Base-by-base conservation (phyloP, 2,329 filamentous ascomycete species). In the Zymoseptoria pseudotritici region DNA sequence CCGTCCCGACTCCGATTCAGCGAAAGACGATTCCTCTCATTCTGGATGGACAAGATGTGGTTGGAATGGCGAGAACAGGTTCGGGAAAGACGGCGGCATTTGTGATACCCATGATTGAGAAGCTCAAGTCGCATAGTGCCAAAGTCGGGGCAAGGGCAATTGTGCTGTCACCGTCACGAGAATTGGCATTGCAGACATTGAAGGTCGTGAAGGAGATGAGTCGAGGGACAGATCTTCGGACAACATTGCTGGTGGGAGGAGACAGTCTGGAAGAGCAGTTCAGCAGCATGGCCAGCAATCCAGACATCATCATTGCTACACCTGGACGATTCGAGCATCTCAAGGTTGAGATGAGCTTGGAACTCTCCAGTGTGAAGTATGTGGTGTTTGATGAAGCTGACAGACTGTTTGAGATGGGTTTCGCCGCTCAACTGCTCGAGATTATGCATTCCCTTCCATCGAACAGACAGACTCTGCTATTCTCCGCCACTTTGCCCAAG, bases 31-130 rank as follows among this genome's bases (percentile, higher is more conserved):
- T 99, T 54, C 95, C 94, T 3, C 80, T 97, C 58, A 86, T 99
- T 58, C 80, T 97, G 67, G 89, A 95, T 63, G 85, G 88, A 57
- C 90, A 91, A 76, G 94, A 99, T 81, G 90, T 97, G n/a, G 93
- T 99, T 22, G 95, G 92, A 66, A 99, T 99, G 94, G 94, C 94
- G 7, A 83, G 95, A 66, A 99, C 95, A n/a, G 94, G 94, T 73
- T 97, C 92, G 20, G 94, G 94, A 78, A 99, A 99, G 80, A 99
- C 95, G 1, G 94, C 92, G 1, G 94, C 94, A 21, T 99, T 99
- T 74, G 91, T 97, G 24, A 95, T 99, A 65, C 94, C 94, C 51
- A 96, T 99, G 93, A 91, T 99, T 62, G 91, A 99, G 78, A 89
- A 88, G 66, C 79, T 99, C 62, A 95, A 92, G 75, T 83, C 85